phyloP scores from a whole-genome alignment of 2,329 filamentous ascomycete species.

The Paramyrothecium sp. region DNA sequence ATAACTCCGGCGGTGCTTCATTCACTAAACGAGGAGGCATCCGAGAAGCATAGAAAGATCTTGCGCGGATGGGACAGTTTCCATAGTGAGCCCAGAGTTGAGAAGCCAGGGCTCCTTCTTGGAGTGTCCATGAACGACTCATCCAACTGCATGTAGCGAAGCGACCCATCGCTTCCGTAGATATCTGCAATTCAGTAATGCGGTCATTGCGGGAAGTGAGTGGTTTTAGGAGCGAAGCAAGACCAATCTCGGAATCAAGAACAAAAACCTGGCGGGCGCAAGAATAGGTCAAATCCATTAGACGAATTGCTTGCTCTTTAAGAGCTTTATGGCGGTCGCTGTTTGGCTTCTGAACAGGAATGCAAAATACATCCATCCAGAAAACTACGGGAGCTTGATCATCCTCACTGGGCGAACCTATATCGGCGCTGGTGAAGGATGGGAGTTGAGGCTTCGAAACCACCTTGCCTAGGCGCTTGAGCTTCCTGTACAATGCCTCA shows the following conservation, averaged over 20 bases:
- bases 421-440: neutral
- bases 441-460: neutral
- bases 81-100: neutral
- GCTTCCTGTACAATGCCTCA: neutral
- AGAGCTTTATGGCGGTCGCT: neutral
- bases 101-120: neutral
- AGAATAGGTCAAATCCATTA: neutral
- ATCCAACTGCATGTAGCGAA: neutral
- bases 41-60: neutral
- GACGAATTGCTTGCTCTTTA: neutral
- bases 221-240: neutral
- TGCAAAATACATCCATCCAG: neutral
- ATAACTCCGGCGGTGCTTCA: neutral
- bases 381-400: neutral
- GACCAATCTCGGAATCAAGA: neutral
- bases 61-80: neutral
- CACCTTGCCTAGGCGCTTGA: neutral
- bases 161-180: neutral
- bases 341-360: neutral
- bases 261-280: neutral
- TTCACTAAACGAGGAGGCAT: neutral
- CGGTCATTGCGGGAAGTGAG: neutral
- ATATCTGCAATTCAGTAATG: neutral
- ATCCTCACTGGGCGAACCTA: neutral
- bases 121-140: neutral